Evolutionary conservation across 2,329 filamentous ascomycete genomes (phyloP), one percentile per base, ranked within the genome.

Genomic region (Nigrospora sphaerica): DNA sequence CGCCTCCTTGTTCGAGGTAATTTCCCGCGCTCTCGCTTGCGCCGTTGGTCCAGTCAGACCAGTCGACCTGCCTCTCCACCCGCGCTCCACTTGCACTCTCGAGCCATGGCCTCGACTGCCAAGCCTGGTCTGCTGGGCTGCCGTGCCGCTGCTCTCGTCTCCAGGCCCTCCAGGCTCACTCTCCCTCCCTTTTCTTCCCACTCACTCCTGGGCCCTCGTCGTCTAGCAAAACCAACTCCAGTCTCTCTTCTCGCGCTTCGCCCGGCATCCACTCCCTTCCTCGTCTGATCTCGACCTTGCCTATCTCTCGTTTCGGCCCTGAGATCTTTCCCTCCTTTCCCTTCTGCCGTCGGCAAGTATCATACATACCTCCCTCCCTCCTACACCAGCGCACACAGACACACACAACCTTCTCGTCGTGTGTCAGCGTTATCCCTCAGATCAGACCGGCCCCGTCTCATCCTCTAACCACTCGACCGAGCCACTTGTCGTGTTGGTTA

Each of bases 191-290:
- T 38, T 46, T 23, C 32, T 19, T 37, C 35, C 36, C 40, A 42
- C 40, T 47, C 40, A 33, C 35, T 38, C 37, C 32, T 23, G 18
- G 37, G 13, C 18, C 36, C 39, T 43, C 16, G 14, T n/a, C 16
- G 13, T 19, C 45, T 32, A 47, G 39, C 45, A 47, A 47, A 47
- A 48, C 46, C 34, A 39, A 47, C 46, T 42, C 42, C 42, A 44
- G 40, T n/a, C 42, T 33, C 36, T 34, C 45, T 39, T 42, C 33
- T 35, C 31, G 17, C 48, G 28, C 38, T 44, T 46, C 32, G 23
- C 42, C 39, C 45, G 42, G 48, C 45, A 49, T 49, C 48, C 48
- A 49, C 48, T 49, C 48, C 34, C 47, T 46, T 44, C 40, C 48
- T 49, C 48, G 48, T 49, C 48, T 47, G 48, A 47, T 49, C 45